Evolutionary conservation across 805 yeast species (phyloP).

Genomic region (Pichia insulana): DNA sequence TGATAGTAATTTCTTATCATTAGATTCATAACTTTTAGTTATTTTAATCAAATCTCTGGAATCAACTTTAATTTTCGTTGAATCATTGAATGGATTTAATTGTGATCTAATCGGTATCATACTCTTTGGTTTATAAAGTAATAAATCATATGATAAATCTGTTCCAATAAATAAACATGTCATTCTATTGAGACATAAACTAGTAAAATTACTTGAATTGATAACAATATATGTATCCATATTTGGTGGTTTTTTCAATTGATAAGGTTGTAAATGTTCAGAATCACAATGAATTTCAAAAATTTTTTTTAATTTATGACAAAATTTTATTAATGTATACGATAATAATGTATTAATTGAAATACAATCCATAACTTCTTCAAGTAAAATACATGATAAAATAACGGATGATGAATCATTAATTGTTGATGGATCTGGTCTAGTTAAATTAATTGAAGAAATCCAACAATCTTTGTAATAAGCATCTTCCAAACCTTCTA

Average conservation of each 20-base stretch:
- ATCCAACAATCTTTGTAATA: slow-evolving; percentile 11
- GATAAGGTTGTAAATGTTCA: slow-evolving; percentile 7
- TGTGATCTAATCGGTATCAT: slow-evolving; percentile 12
- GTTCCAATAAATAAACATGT: slow-evolving; percentile 23
- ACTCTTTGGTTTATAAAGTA: slow-evolving; percentile 30
- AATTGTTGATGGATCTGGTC: slow-evolving; percentile 8
- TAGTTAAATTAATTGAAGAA: slow-evolving; percentile 13
- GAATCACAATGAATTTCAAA: slow-evolving; percentile 4
- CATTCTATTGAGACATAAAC: slow-evolving; percentile 26
- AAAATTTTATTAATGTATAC: slow-evolving; percentile 17
- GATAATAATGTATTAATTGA: slow-evolving; percentile 20
- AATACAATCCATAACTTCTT: slow-evolving; percentile 30
- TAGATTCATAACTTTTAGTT: not conserved
- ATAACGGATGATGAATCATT: slow-evolving; percentile 26
- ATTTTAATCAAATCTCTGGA: slow-evolving; percentile 4
- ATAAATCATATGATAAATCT: slow-evolving; percentile 25
- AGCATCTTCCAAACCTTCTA: slow-evolving; percentile 11
- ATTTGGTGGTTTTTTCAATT: slow-evolving; percentile 4
- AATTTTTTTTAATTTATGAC: slow-evolving; percentile 3
- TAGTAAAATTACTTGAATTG: slow-evolving; percentile 28
- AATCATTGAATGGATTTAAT: slow-evolving; percentile 19
- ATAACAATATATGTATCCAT: slow-evolving; percentile 21
- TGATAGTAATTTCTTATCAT: slow-evolving; percentile 1
- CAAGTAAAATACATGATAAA: slow-evolving; percentile 24
- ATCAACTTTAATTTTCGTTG: slow-evolving; percentile 12